These are phyloP conservation scores for Westerdykella aurantiaca DNA, from an alignment of 2,329 filamentous ascomycete species.

Conservation along the genomic window DNA sequence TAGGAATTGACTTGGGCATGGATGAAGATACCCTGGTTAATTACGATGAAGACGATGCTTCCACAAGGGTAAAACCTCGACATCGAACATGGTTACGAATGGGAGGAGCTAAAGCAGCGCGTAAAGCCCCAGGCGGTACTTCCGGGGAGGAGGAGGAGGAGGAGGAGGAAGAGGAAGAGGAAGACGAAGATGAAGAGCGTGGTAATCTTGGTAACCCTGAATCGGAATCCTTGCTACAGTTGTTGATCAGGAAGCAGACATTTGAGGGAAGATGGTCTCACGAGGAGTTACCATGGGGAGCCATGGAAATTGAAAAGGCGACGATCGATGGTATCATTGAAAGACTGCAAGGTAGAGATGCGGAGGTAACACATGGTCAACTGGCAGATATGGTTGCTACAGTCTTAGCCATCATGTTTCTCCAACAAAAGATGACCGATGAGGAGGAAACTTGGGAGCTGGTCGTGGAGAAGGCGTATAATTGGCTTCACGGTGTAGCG, in stretches of 20 bases:
- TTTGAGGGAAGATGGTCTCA: slow-evolving; percentile 52
- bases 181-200: background rate
- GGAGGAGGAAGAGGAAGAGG: background rate
- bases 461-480: slow-evolving; percentile 53
- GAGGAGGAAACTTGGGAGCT: slow-evolving; percentile 57
- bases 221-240: slow-evolving; percentile 26
- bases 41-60: background rate
- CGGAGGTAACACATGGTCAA: slow-evolving; percentile 10
- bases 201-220: background rate
- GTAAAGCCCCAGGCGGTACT: no score
- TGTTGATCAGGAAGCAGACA: slow-evolving; percentile 49
- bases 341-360: slow-evolving; percentile 3
- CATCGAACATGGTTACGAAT: no score
- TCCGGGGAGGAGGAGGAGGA: background rate
- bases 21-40: background rate
- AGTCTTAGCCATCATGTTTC: slow-evolving; percentile 42
- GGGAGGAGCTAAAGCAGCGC: background rate
- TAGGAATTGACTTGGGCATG: background rate
- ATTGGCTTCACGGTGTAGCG: slow-evolving; percentile 41
- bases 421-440: slow-evolving; percentile 42
- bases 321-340: slow-evolving; percentile 2
- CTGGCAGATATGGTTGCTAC: slow-evolving; percentile 24
- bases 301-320: slow-evolving; percentile 13
- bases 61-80: background rate
- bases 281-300: slow-evolving; percentile 14